phyloP scores from a whole-genome alignment of 352 stramenopile genomes.

The Blastocystis sp. region DNA sequence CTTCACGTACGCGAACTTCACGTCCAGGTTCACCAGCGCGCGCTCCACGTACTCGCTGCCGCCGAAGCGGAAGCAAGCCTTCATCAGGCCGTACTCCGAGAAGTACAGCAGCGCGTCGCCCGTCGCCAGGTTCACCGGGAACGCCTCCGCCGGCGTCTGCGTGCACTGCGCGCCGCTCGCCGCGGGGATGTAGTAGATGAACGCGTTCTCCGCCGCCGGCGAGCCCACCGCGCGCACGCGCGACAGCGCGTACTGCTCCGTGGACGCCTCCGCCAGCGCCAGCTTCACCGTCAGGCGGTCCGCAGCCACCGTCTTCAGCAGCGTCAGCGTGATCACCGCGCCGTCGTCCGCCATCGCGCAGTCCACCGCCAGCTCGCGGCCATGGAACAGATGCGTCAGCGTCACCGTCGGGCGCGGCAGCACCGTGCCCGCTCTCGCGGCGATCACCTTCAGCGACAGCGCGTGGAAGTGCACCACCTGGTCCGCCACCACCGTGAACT shows the following conservation, averaged over 20 bases:
- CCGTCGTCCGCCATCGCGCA: conserved; percentile 8
- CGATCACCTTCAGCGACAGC: conserved; percentile 19
- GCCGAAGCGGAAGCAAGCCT: conserved; percentile 66
- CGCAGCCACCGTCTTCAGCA: neutral
- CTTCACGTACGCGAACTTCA: conserved; percentile 58
- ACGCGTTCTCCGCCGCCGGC: conserved; percentile 40
- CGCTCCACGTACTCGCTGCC: conserved; percentile 26
- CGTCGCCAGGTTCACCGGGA: conserved; percentile 50
- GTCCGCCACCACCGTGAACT: conserved; percentile 15
- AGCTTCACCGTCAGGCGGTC: conserved; percentile 9
- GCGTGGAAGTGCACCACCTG: neutral
- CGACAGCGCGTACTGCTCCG: conserved; percentile 32
- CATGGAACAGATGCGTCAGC: conserved; percentile 27
- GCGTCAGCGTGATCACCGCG: neutral
- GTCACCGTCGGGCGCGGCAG: conserved; percentile 37
- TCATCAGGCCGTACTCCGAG: conserved; percentile 53
- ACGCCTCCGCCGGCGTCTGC: conserved; percentile 20
- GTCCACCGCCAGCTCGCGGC: neutral
- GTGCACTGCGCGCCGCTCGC: conserved; percentile 31
- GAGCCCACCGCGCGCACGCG: conserved; percentile 1
- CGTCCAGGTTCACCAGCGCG: neutral
- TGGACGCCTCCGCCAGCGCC: neutral
- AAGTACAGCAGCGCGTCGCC: conserved; percentile 41
- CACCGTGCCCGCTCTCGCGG: neutral
- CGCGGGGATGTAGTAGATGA: conserved; percentile 59